These are phyloP conservation scores for Penicillium steckii DNA, from an alignment of 495 filamentous ascomycete species.

Conservation along the genomic window DNA sequence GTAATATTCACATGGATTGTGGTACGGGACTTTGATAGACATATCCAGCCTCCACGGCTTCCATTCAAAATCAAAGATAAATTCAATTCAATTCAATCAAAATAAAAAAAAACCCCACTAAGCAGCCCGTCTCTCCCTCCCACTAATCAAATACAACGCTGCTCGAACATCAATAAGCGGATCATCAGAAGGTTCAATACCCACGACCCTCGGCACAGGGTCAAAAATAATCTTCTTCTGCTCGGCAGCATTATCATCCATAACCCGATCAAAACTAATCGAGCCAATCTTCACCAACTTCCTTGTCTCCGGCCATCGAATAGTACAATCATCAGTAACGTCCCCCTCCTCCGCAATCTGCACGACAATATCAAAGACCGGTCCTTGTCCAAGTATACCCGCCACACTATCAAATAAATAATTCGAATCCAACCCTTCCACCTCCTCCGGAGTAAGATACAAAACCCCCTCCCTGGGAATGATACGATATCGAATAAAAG, in stretches of 20 bases:
- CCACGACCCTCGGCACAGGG: not conserved
- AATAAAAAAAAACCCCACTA: not conserved
- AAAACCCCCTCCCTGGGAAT: not conserved
- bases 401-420: not conserved
- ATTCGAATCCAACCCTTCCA: not conserved
- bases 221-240: not conserved
- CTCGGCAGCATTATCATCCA: not conserved
- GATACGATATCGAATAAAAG: not conserved
- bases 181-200: not conserved
- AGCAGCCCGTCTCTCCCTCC: not conserved
- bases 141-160: not conserved
- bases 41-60: too few species aligned
- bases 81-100: not conserved
- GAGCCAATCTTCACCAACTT: not conserved
- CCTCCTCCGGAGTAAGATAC: not conserved
- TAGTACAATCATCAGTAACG: not conserved
- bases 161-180: conserved; percentile 1
- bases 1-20: too few species aligned
- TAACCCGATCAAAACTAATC: not conserved
- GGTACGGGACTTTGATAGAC: too few species aligned
- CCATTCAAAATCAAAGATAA: not conserved
- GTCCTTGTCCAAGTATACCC: not conserved
- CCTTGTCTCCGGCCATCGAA: not conserved
- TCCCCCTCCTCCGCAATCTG: not conserved
- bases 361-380: not conserved